Evolutionary conservation across 345 rosid species (phyloP).

Genomic region (Rhizophora mangle): DNA sequence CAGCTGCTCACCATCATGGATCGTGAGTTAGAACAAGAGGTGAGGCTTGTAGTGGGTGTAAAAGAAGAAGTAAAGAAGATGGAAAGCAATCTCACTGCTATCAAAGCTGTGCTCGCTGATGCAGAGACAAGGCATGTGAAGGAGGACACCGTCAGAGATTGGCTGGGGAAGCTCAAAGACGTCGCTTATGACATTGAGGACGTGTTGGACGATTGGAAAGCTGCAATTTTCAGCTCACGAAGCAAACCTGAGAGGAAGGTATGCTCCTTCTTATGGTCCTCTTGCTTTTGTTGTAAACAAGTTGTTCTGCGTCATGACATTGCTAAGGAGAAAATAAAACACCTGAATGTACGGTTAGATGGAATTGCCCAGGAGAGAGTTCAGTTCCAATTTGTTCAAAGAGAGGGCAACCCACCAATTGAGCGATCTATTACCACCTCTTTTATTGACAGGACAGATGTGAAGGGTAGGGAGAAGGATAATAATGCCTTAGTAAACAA

Average conservation of each 20-base stretch:
- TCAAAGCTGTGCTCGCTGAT: no score
- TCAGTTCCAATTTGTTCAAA: neutral
- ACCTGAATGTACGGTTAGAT: neutral
- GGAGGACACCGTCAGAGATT: no score
- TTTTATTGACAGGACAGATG: neutral
- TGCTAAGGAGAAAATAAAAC: constrained; percentile 1
- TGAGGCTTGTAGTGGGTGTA: no score
- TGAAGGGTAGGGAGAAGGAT: neutral
- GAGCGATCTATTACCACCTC: neutral
- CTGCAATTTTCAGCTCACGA: neutral
- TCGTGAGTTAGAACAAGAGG: no score
- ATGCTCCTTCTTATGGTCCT: neutral
- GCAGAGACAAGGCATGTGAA: no score
- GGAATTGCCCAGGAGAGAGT: neutral
- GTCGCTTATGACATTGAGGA: constrained; percentile 7
- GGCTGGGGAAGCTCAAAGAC: no score
- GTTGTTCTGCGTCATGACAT: neutral
- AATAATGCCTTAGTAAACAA: fast-evolving
- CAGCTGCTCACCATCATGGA: no score
- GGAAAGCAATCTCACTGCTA: no score
- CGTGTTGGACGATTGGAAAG: neutral
- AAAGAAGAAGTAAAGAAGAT: no score
- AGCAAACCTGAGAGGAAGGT: neutral
- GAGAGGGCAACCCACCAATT: neutral
- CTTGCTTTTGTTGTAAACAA: constrained; percentile 1